Base-by-base conservation (phyloP, 176 grass and related monocot genomes). In the Phoenix dactylifera region DNA sequence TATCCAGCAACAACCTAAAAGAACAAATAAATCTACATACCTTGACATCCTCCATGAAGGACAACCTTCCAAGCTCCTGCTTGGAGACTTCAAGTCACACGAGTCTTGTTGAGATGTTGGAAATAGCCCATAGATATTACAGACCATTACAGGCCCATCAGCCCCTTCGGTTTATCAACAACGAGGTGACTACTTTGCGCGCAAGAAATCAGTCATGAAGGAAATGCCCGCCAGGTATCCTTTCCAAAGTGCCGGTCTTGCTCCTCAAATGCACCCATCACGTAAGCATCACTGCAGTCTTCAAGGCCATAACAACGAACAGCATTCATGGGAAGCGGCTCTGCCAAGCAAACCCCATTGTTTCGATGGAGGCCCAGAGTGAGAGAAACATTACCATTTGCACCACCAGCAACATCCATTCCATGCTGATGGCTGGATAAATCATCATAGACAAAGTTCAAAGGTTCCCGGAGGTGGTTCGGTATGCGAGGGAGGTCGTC, bases 331-430 rank as follows among this genome's bases (percentile, higher is more conserved):
- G 80, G 76, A 10, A 98, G 74, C 7, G 82, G 59, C 54, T 93
- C 88, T 0, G 76, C 58, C 0, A 93, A 70, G 67, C 85, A 73
- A 10, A 83, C 79, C 22, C 77, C 68, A 22, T 83, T 86, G 44
- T 99, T 81, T 62, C 93, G 88, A 26, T 99, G 94, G 54, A 99
- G 94, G 6, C 94, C 94, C 15, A 99, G 88, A 7, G 94, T 99
- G 49, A 99, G 74, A 4, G 94, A 89, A 18, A 99, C 94, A 4
- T 81, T 81, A 1, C 82, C 20, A 4, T 74, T 76, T 1, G 71
- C 77, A 0, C 44, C 51, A 5, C 59, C 64, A 0, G 53, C 30
- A 0, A 62, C 32, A 26, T 55, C 15, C 4, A 35, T 56, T 9
- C 77, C 67, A 5, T 82, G 65, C 5, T 90, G 74, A 16, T 89